These are phyloP conservation scores for Sporisorium sorghi DNA, from an alignment of 1,284 basidiomycete genomes.

Conservation along the genomic window DNA sequence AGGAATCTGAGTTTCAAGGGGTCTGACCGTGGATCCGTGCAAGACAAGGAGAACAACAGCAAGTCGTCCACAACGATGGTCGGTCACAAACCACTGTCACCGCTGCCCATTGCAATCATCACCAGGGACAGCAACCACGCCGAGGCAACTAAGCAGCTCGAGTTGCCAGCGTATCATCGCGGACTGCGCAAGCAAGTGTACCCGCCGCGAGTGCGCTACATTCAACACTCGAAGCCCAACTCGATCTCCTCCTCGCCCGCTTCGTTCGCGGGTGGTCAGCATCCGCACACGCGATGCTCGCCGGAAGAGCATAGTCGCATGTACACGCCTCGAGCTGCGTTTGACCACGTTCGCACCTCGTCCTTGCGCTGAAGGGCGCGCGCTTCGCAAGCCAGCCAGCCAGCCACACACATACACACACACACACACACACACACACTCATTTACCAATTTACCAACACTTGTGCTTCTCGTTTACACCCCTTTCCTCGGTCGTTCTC, in stretches of 20 bases:
- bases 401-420: no score
- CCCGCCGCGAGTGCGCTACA: constrained; percentile 33
- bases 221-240: not conserved
- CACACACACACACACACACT: no score
- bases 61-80: not conserved
- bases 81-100: no score
- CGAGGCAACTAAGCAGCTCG: constrained; percentile 4
- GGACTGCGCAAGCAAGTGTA: constrained; percentile 32
- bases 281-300: not conserved
- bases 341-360: not conserved
- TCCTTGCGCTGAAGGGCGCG: not conserved
- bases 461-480: not conserved
- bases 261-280: not conserved
- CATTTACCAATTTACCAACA: no score
- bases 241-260: not conserved
- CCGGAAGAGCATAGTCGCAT: not conserved
- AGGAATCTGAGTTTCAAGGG: constrained; percentile 11
- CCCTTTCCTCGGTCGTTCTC: not conserved
- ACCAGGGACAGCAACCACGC: not conserved
- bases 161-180: constrained; percentile 31
- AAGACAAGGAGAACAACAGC: not conserved
- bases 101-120: not conserved
- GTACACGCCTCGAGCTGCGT: not conserved
- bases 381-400: not conserved
- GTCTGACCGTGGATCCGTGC: not conserved